phyloP scores from a whole-genome alignment of 2,329 filamentous ascomycete species.

The Beauveria sp. region DNA sequence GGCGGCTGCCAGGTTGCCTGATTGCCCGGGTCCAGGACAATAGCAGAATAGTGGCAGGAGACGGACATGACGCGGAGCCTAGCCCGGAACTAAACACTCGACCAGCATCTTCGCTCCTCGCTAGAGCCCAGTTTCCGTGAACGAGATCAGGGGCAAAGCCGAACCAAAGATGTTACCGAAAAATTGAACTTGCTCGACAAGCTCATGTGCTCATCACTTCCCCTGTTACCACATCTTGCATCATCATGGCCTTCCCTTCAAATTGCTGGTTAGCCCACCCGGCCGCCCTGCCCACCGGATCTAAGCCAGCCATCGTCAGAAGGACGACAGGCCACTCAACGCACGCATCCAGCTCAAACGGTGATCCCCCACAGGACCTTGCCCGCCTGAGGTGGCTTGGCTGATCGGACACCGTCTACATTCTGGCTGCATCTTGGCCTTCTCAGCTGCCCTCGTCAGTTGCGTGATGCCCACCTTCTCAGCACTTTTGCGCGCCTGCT shows the following conservation, averaged over 20 bases:
- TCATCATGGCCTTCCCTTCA: background rate
- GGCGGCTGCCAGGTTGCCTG: background rate
- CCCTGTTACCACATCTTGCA: background rate
- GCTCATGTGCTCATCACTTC: too few relatives aligned
- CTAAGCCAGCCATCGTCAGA: background rate
- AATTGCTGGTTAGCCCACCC: background rate
- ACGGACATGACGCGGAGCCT: background rate
- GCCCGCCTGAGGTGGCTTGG: constrained; percentile 1
- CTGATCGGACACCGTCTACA: background rate
- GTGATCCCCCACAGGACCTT: constrained; percentile 2
- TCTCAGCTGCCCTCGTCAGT: background rate
- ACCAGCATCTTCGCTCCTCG: background rate
- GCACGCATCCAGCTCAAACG: background rate
- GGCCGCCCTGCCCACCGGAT: background rate
- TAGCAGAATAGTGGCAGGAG: background rate
- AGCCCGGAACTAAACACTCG: background rate
- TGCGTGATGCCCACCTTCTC: background rate
- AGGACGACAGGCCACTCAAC: background rate
- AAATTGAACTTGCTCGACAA: background rate
- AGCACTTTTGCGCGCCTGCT: background rate
- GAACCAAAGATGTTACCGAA: background rate
- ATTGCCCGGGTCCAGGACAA: background rate
- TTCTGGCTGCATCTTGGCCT: background rate
- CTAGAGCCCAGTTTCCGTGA: background rate
- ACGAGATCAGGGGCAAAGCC: background rate